Base-by-base conservation (phyloP, 2,329 filamentous ascomycete species). In the Exophiala lecanii-corni region DNA sequence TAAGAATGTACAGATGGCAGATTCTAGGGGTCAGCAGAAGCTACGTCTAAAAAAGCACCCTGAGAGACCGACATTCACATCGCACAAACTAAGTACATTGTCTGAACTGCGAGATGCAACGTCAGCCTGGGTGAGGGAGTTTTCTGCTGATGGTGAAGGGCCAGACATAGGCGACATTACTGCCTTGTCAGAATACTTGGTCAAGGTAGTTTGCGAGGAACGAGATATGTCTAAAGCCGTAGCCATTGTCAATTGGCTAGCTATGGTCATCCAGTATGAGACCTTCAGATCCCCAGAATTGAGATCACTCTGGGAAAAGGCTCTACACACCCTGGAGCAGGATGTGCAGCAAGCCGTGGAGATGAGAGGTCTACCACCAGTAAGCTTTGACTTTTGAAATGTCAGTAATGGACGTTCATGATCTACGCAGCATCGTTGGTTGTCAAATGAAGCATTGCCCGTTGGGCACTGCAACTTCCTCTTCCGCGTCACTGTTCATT, bases 81-180 rank as follows among this genome's bases (percentile, higher is more conserved):
- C 71, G 10, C 65, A 69, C 41, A 76, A 75, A 47, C 62, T 85
- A 2, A 73, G 69, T 2, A 60, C 61, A 3, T 54, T 81, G 5
- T 61, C 70, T 1, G 84, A 94, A 53, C 70, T 97, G 41, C 77
- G 89, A 33, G 73, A 79, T 26, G 87, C 88, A 59, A 69, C 96
- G 10, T 76, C 72, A 41, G 78, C 78, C 3, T 98, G 92, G 92
- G 76, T 88, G 51, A 60, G 68, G 2, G 80, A 83, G 47, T 94
- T 91, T 48, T 69, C 64, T 25, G 71, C 72, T 4, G 83, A 89
- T 2, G 88, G 85, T 0, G 89, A 92, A 62, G 88, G 86, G 0
- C 92, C 92, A 1, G 89, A 92, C 62, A 66, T 67, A 0, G 80
- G 85, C 44, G 92, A 98, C 63, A 82, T 91, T 0, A 74, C 74